Conservation (phyloP, 768 basidiomycete genomes). For the Russula dissimulans region DNA sequence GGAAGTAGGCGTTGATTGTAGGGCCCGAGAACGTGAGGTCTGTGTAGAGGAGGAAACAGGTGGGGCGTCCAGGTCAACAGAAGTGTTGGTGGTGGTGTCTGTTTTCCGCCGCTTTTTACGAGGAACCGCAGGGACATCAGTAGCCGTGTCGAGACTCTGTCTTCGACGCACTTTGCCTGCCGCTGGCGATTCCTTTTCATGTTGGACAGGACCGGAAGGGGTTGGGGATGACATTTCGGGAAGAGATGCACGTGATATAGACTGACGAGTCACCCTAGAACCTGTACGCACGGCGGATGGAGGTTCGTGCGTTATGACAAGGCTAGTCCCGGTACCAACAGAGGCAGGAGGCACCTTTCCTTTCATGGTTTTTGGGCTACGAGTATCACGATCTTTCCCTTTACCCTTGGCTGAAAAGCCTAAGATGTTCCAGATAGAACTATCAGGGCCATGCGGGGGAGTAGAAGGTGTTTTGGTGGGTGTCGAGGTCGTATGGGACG, state of each 20-base stretch:
- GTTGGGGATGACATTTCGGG: background rate
- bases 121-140: constrained; percentile 5
- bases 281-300: background rate
- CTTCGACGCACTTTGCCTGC: constrained; percentile 1
- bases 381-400: constrained; percentile 23
- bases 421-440: constrained; percentile 29
- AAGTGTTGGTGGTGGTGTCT: background rate
- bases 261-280: constrained; percentile 2
- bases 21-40: background rate
- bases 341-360: constrained; percentile 5
- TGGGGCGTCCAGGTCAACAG: background rate
- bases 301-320: background rate
- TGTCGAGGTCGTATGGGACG: constrained; percentile 19
- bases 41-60: background rate
- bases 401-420: constrained; percentile 25
- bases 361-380: constrained; percentile 5
- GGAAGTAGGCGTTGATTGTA: background rate
- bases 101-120: constrained; percentile 19
- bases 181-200: background rate
- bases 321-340: background rate
- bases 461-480: constrained; percentile 9
- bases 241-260: background rate
- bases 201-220: constrained; percentile 4
- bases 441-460: constrained; percentile 13
- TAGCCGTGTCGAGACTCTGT: constrained; percentile 2